These are phyloP conservation scores for Penicillium riverlandense DNA, from an alignment of 495 filamentous ascomycete species.

Conservation along the genomic window DNA sequence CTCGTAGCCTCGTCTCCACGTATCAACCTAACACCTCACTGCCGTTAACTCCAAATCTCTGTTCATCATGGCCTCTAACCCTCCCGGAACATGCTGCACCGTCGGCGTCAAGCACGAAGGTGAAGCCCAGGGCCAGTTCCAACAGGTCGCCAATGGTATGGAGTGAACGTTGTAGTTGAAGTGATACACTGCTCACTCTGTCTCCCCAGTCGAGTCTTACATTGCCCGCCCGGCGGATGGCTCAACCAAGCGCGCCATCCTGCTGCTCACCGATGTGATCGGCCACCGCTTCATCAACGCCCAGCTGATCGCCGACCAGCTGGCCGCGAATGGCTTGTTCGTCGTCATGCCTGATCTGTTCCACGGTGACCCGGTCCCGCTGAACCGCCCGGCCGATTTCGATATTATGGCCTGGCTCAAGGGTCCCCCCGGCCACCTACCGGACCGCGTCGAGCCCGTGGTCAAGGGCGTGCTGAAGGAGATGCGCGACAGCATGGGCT, in stretches of 20 bases:
- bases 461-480: conserved; percentile 47
- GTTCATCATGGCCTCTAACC: conserved; percentile 41
- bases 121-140: conserved; percentile 15
- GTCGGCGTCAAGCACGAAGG: conserved; percentile 31
- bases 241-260: conserved; percentile 18
- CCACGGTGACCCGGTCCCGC: conserved; percentile 23
- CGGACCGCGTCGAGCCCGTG: conserved; percentile 51
- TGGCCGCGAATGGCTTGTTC: conserved; percentile 69
- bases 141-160: conserved; percentile 20
- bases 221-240: conserved; percentile 14
- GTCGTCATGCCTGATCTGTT: conserved; percentile 56
- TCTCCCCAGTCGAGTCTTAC: conserved; percentile 20
- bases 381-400: conserved; percentile 19
- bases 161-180: neutral
- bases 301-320: conserved; percentile 57
- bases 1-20: neutral
- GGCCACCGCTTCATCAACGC: conserved; percentile 28
- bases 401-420: conserved; percentile 23
- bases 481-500: conserved; percentile 43
- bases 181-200: neutral
- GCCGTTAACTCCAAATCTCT: neutral
- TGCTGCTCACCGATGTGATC: conserved; percentile 27
- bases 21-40: neutral
- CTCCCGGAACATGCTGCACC: conserved; percentile 39
- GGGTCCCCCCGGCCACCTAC: conserved; percentile 48